A percentile compares a stretch with the other conserved stretches of the same genome.
Evolutionary conservation across 1,284 basidiomycete species (phyloP).

Genomic region (Naganishia albida): DNA sequence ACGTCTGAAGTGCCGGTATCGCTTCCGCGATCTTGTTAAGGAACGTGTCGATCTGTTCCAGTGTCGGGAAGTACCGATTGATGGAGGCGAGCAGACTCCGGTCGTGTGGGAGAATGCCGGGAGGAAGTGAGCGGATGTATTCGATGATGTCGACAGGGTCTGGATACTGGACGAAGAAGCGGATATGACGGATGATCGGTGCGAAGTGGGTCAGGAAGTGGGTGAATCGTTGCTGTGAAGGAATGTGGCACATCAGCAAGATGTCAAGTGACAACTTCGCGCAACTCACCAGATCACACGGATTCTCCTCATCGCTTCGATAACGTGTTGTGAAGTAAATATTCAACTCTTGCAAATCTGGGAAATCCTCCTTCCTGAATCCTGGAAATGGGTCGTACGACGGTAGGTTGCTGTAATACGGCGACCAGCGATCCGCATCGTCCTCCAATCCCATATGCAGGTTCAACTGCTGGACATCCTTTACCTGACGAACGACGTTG

Average conservation of each 20-base stretch:
- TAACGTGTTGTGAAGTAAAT: constrained; percentile 18
- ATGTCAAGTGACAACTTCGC: neutral
- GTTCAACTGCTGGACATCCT: constrained; percentile 21
- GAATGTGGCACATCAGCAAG: neutral
- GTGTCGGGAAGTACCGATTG: constrained; percentile 22
- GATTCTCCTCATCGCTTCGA: constrained; percentile 7
- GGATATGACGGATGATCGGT: constrained; percentile 18
- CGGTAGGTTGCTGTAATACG: constrained; percentile 5
- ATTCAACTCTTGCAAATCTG: constrained; percentile 5
- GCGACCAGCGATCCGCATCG: constrained; percentile 15
- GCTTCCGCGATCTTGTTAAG: constrained; percentile 3
- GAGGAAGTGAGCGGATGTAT: neutral
- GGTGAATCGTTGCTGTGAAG: constrained; percentile 2
- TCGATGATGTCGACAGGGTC: constrained; percentile 16
- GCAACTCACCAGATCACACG: constrained; percentile 16
- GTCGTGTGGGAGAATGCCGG: constrained; percentile 6
- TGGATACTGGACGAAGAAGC: constrained; percentile 24
- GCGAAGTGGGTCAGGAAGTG: constrained; percentile 17
- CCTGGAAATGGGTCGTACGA: constrained; percentile 20
- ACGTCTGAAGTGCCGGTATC: constrained; percentile 11
- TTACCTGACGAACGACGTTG: constrained; percentile 22
- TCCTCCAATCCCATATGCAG: constrained; percentile 22
- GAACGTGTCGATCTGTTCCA: constrained; percentile 13
- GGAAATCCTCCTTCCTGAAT: constrained; percentile 17
- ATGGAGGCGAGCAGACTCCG: constrained; percentile 4